Conservation (phyloP, 345 rosid genomes). For the Arabis alpina region DNA sequence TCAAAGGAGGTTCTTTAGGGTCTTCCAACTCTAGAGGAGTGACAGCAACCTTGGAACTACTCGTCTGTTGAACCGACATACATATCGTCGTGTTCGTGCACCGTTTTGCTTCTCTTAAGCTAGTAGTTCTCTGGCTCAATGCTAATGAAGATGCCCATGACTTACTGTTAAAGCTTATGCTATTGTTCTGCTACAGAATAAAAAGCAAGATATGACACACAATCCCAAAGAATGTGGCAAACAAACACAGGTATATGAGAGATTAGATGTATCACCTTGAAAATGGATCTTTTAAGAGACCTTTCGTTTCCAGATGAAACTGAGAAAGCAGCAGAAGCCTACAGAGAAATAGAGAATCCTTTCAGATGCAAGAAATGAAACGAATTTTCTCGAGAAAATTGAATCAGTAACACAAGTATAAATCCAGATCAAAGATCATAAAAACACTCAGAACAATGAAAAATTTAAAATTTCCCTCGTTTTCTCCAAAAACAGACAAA, state of each 20-base stretch:
- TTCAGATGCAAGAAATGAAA: neutral
- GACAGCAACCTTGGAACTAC: constrained; percentile 68
- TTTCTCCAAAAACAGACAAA: constrained; percentile 36
- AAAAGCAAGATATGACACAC: neutral
- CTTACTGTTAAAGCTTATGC: constrained; percentile 58
- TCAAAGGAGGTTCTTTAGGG: constrained; percentile 83
- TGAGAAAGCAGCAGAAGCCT: constrained; percentile 40
- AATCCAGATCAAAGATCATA: neutral
- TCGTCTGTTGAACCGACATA: constrained; percentile 91
- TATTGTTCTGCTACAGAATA: constrained; percentile 51
- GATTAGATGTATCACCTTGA: constrained; percentile 39
- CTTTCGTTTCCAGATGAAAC: constrained; percentile 37
- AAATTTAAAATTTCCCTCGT: constrained; percentile 32
- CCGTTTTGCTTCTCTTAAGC: constrained; percentile 43
- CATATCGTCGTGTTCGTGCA: constrained; percentile 43
- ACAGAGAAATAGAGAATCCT: neutral
- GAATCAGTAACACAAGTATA: constrained; percentile 6
- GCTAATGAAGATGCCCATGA: constrained; percentile 59
- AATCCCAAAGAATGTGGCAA: constrained; percentile 9
- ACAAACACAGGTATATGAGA: neutral
- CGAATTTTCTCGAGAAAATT: too few relatives aligned
- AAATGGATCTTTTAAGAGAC: constrained; percentile 40
- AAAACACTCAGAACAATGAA: neutral
- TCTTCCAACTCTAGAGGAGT: constrained; percentile 76
- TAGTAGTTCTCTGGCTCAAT: constrained; percentile 54